These are phyloP conservation scores for Cyclanthera cordifolia DNA, from an alignment of 306 rosid species.

Conservation along the genomic window DNA sequence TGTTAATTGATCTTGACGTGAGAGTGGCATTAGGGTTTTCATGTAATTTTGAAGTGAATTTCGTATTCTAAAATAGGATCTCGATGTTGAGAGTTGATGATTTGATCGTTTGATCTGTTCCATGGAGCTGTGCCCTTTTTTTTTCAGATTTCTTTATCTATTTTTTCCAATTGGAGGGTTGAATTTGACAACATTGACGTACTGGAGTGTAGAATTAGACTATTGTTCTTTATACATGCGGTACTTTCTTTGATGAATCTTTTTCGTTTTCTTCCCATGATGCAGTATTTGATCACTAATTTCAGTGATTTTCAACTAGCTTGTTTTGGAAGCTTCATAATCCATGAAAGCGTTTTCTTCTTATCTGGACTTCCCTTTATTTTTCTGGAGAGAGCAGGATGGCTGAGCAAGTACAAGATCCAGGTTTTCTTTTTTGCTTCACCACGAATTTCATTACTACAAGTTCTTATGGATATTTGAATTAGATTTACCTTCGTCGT, in stretches of 20 bases:
- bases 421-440: constrained; percentile 45
- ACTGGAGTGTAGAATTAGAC: too few relatives aligned
- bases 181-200: too few relatives aligned
- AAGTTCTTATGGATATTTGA: neutral
- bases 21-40: too few relatives aligned
- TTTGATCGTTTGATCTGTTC: too few relatives aligned
- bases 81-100: too few relatives aligned
- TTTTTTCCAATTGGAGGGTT: too few relatives aligned
- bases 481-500: neutral
- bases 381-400: constrained; percentile 82
- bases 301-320: constrained; percentile 87
- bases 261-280: neutral
- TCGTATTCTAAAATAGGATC: too few relatives aligned
- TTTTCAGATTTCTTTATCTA: too few relatives aligned
- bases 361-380: constrained; percentile 89
- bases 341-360: constrained; percentile 82
- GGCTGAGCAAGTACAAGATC: constrained; percentile 90
- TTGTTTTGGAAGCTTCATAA: constrained; percentile 68
- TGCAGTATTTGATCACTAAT: constrained; percentile 72
- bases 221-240: neutral
- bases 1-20: too few relatives aligned
- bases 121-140: too few relatives aligned
- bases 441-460: neutral
- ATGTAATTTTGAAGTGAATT: too few relatives aligned
- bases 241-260: neutral